A percentile compares a stretch with the other conserved stretches of the same genome.
phyloP scores from a whole-genome alignment of 2,329 filamentous ascomycete genomes.

The Magnaporthiopsis poae region DNA sequence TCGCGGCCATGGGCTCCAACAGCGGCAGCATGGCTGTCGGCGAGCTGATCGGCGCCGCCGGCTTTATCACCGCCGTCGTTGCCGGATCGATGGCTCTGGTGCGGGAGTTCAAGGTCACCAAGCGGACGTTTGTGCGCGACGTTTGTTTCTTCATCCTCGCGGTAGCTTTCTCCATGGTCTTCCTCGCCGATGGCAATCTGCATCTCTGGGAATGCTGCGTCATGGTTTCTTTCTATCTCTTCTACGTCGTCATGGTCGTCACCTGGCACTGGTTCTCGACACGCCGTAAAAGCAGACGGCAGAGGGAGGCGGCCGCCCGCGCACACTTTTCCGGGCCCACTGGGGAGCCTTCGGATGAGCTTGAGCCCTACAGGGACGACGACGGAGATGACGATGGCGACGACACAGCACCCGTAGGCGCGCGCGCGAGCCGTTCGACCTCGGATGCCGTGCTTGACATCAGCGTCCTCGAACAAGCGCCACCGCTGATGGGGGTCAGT shows the following conservation, averaged over 20 bases:
- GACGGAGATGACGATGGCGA: conserved; percentile 43
- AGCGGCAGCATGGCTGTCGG: conserved; percentile 95
- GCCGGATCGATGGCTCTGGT: conserved; percentile 95
- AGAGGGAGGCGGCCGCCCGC: conserved; percentile 61
- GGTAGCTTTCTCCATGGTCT: conserved; percentile 75
- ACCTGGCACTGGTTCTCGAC: conserved; percentile 82
- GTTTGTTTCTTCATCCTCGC: conserved; percentile 85
- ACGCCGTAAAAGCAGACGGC: conserved; percentile 47
- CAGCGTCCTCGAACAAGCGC: conserved; percentile 31
- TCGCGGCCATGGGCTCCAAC: conserved; percentile 93
- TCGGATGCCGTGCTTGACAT: conserved; percentile 26
- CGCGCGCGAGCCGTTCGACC: conserved; percentile 14
- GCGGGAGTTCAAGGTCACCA: conserved; percentile 84
- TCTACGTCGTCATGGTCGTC: conserved; percentile 84
- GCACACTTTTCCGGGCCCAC: conserved; percentile 59
- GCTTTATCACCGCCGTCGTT: conserved; percentile 93
- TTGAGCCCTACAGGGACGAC: conserved; percentile 56
- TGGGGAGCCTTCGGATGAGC: conserved; percentile 41
- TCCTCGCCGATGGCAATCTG: conserved; percentile 74
- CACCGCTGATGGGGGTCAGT: conserved; percentile 35
- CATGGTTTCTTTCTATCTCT: conserved; percentile 85
- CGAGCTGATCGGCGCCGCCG: conserved; percentile 85
- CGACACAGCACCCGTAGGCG: conserved; percentile 23
- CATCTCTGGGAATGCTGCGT: conserved; percentile 77
- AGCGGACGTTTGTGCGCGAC: conserved; percentile 82